Evolutionary conservation across 352 stramenopile species (phyloP).

Genomic region (Aphanomyces euteiches): DNA sequence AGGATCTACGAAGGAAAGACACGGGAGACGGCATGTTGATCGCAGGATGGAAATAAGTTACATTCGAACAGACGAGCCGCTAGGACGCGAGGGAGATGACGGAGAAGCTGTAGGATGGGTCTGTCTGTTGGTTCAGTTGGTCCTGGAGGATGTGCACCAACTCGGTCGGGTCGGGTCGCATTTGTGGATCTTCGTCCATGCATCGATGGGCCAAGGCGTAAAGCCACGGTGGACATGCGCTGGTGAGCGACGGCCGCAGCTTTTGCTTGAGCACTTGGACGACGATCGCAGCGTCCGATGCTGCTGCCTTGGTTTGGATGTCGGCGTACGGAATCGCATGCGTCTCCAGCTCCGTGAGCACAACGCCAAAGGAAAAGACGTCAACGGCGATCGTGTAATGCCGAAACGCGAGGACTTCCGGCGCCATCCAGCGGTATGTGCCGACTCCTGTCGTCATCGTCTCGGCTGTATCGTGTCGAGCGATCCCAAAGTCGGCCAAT

Average conservation of each 20-base stretch:
- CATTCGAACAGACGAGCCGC: too few relatives aligned
- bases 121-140: neutral
- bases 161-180: conserved; percentile 34
- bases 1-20: too few relatives aligned
- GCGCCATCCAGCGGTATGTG: conserved; percentile 54
- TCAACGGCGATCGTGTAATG: conserved; percentile 52
- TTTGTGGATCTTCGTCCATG: conserved; percentile 34
- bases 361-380: conserved; percentile 55
- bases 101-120: too few relatives aligned
- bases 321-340: conserved; percentile 52
- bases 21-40: too few relatives aligned
- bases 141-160: neutral
- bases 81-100: too few relatives aligned
- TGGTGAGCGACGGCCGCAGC: conserved; percentile 37
- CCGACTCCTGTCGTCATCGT: conserved; percentile 55
- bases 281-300: conserved; percentile 49
- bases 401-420: conserved; percentile 50
- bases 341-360: conserved; percentile 57
- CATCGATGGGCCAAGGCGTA: conserved; percentile 37
- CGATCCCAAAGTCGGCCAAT: conserved; percentile 26
- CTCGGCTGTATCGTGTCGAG: conserved; percentile 10
- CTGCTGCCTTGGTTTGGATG: conserved; percentile 34
- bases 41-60: too few relatives aligned
- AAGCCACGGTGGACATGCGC: conserved; percentile 39
- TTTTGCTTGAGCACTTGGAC: conserved; percentile 40